These are phyloP conservation scores for Serendipita sp. DNA, from an alignment of 768 basidiomycete species.

Conservation along the genomic window DNA sequence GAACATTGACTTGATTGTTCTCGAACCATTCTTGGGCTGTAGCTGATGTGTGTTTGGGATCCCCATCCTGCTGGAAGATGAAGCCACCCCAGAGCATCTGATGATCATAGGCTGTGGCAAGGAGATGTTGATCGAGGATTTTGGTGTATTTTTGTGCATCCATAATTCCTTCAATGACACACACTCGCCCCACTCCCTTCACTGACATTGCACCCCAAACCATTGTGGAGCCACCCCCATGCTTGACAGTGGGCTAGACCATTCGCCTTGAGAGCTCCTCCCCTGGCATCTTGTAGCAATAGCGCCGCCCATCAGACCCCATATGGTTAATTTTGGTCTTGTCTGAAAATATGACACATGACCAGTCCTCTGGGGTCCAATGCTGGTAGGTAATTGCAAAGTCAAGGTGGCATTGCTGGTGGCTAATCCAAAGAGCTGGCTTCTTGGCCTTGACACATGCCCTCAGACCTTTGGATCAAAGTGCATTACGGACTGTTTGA, in stretches of 20 bases:
- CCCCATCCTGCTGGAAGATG: conserved; percentile 11
- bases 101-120: neutral
- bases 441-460: conserved; percentile 4
- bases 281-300: neutral
- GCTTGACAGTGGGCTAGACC: conserved; percentile 1
- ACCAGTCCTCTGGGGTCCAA: conserved; percentile 8
- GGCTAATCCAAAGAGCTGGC: neutral
- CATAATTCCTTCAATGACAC: conserved; percentile 5
- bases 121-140: conserved; percentile 5
- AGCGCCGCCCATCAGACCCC: conserved; percentile 3
- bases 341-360: neutral
- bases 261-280: neutral
- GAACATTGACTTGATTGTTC: conserved; percentile 16
- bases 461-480: neutral
- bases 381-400: conserved; percentile 2
- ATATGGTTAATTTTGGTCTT: conserved; percentile 7
- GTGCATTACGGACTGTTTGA: neutral
- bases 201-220: conserved; percentile 10
- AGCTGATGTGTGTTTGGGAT: conserved; percentile 15
- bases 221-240: conserved; percentile 9
- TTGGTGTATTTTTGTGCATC: neutral
- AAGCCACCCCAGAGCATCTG: neutral
- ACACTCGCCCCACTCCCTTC: neutral
- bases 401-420: neutral
- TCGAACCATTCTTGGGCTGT: conserved; percentile 19